Base-by-base conservation (phyloP, 169 alveolate species). In the Cryptosporidium parvum region DNA sequence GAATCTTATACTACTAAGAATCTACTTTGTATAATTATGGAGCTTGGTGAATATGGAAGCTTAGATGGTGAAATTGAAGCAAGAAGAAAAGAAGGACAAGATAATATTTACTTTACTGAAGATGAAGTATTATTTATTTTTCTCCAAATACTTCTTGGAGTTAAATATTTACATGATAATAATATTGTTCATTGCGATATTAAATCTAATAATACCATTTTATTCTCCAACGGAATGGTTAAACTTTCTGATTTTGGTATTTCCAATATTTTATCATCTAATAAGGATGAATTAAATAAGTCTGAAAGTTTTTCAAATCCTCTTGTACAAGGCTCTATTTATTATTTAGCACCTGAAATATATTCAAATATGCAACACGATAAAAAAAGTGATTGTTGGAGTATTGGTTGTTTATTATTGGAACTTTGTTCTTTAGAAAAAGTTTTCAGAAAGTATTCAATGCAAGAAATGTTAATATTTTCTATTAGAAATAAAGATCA, bases 161-260 rank as follows among this genome's bases (percentile, higher is more conserved):
- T 89, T 12, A 73, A 85, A 45, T 53, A 71, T 75, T 71, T 92
- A 26, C 93, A 92, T 44, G 86, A 75, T 26, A 86, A 89, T 56
- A 48, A 92, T 52, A 85, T 87, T 23, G 42, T 91, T 29, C 93
- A 91, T 51, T 70, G 92, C 31, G 93, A 91, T 21, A 80, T 91
- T 23, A 91, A 91, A 51, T 8, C 89, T 1, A 80, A 26, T 62
- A 80, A 80, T 80, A 52, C 65, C 12, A 26, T 80, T 31, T 65
- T 80, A 39, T 80, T 80, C 48, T 80, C 89, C 23, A 62, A 80
- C 26, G 89, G 89, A 62, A 16, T 80, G 26, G 80, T 80, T 0
- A 80, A 80, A 48, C 56, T 80, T 37, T 45, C 89, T 1, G 89
- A 80, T 39, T 80, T 80, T 80, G 89, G 89, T n/a, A 33, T 65